Conservation (phyloP, 768 basidiomycete species). For the Mycena belliarum region DNA sequence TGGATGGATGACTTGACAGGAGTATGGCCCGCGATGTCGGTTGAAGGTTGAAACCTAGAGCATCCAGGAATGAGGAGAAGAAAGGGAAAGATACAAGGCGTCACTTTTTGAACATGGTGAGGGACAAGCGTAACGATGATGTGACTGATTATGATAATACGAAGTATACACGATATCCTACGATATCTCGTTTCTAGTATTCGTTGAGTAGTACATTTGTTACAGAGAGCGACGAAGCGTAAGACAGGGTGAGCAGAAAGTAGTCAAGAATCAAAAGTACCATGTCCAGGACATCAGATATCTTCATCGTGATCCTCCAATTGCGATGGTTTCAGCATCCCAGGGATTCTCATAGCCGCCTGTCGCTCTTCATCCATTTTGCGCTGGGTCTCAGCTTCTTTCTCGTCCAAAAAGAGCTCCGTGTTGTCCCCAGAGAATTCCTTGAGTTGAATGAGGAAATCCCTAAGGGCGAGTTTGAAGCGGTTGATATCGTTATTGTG, state of each 20-base stretch:
- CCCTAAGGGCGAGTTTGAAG: constrained; percentile 93
- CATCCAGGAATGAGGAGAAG: constrained; percentile 20
- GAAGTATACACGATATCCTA: constrained; percentile 5
- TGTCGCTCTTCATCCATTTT: constrained; percentile 84
- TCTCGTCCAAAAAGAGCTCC: constrained; percentile 92
- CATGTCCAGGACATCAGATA: constrained; percentile 49
- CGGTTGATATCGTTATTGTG: constrained; percentile 78
- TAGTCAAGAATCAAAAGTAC: constrained; percentile 27
- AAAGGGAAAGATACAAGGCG: constrained; percentile 1
- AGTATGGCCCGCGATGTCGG: constrained; percentile 88
- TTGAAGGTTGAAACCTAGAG: constrained; percentile 64
- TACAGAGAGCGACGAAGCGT: constrained; percentile 20
- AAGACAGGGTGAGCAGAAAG: constrained; percentile 30
- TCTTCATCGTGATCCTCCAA: constrained; percentile 82
- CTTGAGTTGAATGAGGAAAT: constrained; percentile 97
- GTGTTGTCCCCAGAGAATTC: constrained; percentile 96
- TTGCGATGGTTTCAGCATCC: constrained; percentile 95
- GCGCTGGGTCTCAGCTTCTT: constrained; percentile 79
- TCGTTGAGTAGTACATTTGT: constrained; percentile 6
- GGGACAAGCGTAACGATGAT: not conserved
- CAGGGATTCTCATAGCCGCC: constrained; percentile 92
- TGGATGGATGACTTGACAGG: constrained; percentile 94
- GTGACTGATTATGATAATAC: not conserved
- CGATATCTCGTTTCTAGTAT: constrained; percentile 17
- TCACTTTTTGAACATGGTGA: constrained; percentile 79